phyloP scores from a whole-genome alignment of 345 rosid species.

The Nasturtium officinale region DNA sequence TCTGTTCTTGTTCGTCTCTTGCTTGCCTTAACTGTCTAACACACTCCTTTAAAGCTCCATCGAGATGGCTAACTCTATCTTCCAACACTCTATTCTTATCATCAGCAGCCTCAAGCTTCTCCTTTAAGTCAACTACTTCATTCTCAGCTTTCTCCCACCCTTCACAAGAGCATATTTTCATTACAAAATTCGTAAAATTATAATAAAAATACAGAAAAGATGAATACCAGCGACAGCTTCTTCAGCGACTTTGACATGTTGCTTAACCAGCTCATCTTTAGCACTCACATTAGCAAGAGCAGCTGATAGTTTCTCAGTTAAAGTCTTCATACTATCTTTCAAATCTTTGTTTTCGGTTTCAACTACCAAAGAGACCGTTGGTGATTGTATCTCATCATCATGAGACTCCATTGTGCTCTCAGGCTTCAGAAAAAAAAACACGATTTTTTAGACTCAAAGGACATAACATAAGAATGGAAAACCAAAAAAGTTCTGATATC shows the following conservation, averaged over 20 bases:
- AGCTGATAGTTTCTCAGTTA: slow-evolving; percentile 79
- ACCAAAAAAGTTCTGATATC: background rate
- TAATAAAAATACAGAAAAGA: background rate
- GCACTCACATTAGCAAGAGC: slow-evolving; percentile 80
- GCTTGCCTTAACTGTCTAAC: slow-evolving; percentile 88
- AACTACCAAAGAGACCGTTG: slow-evolving; percentile 56
- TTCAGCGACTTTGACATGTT: slow-evolving; percentile 93
- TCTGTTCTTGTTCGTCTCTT: slow-evolving; percentile 77
- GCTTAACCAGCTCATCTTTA: slow-evolving; percentile 88
- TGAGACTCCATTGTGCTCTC: slow-evolving; percentile 64
- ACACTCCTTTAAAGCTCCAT: slow-evolving; percentile 94
- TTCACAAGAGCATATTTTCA: slow-evolving; percentile 34
- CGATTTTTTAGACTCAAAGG: background rate
- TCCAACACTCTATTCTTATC: slow-evolving; percentile 58
- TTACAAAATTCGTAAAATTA: background rate
- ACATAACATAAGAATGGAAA: background rate
- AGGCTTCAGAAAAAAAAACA: slow-evolving; percentile 39
- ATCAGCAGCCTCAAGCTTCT: slow-evolving; percentile 60
- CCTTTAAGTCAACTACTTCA: slow-evolving; percentile 60
- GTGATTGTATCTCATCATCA: slow-evolving; percentile 50
- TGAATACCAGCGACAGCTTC: slow-evolving; percentile 93
- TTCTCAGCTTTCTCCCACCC: slow-evolving; percentile 98
- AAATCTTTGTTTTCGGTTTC: slow-evolving; percentile 51
- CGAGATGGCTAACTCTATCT: slow-evolving; percentile 80
- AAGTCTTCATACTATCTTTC: slow-evolving; percentile 49